These are phyloP conservation scores for Zygoascus ofunaensis DNA, from an alignment of 805 yeast genomes.

Conservation along the genomic window DNA sequence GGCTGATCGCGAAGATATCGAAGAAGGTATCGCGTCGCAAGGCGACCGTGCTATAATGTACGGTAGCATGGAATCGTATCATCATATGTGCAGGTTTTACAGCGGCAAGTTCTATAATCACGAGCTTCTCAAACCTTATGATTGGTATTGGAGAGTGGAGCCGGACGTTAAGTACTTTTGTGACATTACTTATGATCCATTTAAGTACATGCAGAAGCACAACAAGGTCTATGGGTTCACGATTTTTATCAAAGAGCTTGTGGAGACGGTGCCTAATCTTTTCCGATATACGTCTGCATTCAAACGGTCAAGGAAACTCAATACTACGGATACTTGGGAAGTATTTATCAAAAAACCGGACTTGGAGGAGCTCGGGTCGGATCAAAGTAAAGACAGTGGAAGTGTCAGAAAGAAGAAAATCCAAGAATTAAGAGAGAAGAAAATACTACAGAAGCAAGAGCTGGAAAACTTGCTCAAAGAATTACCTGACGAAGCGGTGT, in stretches of 20 bases:
- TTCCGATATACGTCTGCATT: slow-evolving; percentile 65
- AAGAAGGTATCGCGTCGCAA: slow-evolving; percentile 57
- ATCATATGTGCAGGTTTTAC: slow-evolving; percentile 91
- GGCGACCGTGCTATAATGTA: slow-evolving; percentile 80
- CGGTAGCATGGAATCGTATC: slow-evolving; percentile 75
- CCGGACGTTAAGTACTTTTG: slow-evolving; percentile 87
- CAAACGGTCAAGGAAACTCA: slow-evolving; percentile 39
- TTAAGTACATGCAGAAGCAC: slow-evolving; percentile 59
- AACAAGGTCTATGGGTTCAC: slow-evolving; percentile 81
- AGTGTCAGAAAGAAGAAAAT: slow-evolving; percentile 13
- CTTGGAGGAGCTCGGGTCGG: slow-evolving; percentile 8
- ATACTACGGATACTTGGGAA: slow-evolving; percentile 60
- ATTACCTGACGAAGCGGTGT: slow-evolving; percentile 15
- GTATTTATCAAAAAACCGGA: slow-evolving; percentile 39
- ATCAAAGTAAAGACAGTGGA: slow-evolving; percentile 12
- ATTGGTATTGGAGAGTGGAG: slow-evolving; percentile 97
- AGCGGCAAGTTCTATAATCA: slow-evolving; percentile 78
- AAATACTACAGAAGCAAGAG: slow-evolving; percentile 24
- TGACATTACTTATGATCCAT: slow-evolving; percentile 88
- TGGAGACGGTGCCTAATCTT: slow-evolving; percentile 73
- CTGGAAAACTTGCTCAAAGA: slow-evolving; percentile 7
- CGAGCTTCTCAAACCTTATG: slow-evolving; percentile 55
- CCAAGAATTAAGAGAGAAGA: slow-evolving; percentile 4
- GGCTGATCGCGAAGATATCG: slow-evolving; percentile 36
- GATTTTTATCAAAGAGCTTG: slow-evolving; percentile 65